phyloP scores from a whole-genome alignment of 2,329 filamentous ascomycete species.

The Xylaria sp. region DNA sequence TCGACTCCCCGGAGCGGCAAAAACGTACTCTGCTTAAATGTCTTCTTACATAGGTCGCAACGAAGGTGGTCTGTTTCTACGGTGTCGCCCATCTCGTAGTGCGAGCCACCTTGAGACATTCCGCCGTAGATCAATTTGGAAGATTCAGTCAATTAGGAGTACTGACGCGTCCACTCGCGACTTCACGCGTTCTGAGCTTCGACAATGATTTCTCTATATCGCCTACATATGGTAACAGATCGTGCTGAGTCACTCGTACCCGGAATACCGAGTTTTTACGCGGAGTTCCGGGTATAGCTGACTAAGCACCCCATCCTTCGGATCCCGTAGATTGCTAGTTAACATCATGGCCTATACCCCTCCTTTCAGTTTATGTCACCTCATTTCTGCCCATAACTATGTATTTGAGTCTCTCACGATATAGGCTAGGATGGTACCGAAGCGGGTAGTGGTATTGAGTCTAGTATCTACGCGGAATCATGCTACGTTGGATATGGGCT shows the following conservation, averaged over 20 bases:
- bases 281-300: neutral
- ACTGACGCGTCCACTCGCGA: constrained; percentile 24
- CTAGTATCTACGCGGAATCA: no score
- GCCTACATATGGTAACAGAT: neutral
- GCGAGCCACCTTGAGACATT: neutral
- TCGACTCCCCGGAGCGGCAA: neutral
- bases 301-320: neutral
- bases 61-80: constrained; percentile 20
- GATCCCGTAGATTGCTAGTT: no score
- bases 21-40: constrained; percentile 43
- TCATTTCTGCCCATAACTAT: no score
- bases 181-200: constrained; percentile 14
- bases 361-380: no score
- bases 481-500: no score
- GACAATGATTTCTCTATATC: constrained; percentile 13
- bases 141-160: constrained; percentile 2
- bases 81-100: constrained; percentile 30
- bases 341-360: no score
- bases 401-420: no score
- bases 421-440: no score
- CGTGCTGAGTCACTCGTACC: constrained; percentile 28
- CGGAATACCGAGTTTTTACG: constrained; percentile 1
- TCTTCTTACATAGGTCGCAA: constrained; percentile 40
- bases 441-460: no score
- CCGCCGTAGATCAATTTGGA: neutral